phyloP scores from a whole-genome alignment of 371 early-diverging fungal species.

The Lichtheimia ornata region DNA sequence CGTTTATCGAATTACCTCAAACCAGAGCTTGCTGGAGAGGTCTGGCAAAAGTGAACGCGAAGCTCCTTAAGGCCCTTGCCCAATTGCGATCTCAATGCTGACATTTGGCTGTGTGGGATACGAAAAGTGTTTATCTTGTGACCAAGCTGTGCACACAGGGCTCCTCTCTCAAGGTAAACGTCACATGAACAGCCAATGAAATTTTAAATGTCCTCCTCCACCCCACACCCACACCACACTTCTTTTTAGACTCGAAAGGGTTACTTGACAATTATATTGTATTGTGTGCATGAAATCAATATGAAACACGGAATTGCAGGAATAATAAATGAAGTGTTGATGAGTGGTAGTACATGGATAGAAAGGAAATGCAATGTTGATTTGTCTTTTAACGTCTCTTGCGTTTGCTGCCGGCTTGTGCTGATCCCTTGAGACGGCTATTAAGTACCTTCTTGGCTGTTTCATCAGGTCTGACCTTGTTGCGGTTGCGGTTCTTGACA shows the following conservation, averaged over 20 bases:
- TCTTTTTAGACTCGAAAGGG: too few relatives aligned
- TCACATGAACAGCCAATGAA: too few relatives aligned
- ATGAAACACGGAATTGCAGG: conserved; percentile 87
- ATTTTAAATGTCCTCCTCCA: too few relatives aligned
- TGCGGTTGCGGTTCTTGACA: conserved; percentile 90
- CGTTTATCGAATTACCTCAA: conserved; percentile 62
- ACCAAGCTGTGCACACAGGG: too few relatives aligned
- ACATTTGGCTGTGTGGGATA: conserved; percentile 25
- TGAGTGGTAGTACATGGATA: not conserved
- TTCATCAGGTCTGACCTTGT: conserved; percentile 73
- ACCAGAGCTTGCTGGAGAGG: conserved; percentile 81
- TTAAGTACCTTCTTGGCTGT: conserved; percentile 41
- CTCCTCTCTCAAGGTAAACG: too few relatives aligned
- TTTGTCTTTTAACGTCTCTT: conserved; percentile 30
- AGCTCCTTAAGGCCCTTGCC: conserved; percentile 82
- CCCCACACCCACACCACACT: too few relatives aligned
- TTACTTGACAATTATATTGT: not conserved
- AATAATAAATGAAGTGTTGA: conserved; percentile 30
- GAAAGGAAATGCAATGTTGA: conserved; percentile 9
- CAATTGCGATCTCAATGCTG: conserved; percentile 49
- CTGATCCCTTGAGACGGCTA: conserved; percentile 47
- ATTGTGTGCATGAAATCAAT: conserved; percentile 73
- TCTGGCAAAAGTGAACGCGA: conserved; percentile 90
- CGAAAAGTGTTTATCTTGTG: not conserved
- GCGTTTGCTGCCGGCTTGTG: conserved; percentile 34